These are phyloP conservation scores for Thielaviopsis punctulata DNA, from an alignment of 2,329 filamentous ascomycete species.

Conservation along the genomic window DNA sequence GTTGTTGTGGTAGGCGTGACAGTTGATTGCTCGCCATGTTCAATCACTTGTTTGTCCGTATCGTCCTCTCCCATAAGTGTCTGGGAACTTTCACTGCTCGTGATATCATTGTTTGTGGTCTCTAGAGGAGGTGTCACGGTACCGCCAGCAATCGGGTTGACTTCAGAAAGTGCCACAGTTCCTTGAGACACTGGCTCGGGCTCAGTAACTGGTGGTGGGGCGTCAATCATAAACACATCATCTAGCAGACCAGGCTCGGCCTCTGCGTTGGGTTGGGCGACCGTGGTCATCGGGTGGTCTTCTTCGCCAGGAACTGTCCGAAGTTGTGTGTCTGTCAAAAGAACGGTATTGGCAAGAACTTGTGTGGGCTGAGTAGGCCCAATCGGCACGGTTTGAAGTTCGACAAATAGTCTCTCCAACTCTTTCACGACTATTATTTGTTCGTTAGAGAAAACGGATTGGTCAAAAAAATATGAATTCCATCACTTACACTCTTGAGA, in stretches of 20 bases:
- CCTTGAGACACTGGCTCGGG: not conserved
- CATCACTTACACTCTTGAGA: constrained; percentile 64
- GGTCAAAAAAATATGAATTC: too few species aligned
- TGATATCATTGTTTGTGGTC: not conserved
- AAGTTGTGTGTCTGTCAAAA: constrained; percentile 32
- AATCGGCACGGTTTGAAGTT: constrained; percentile 46
- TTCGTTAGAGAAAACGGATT: too few species aligned
- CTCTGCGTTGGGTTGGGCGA: not conserved
- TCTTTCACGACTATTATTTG: constrained; percentile 53
- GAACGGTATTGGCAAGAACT: constrained; percentile 62
- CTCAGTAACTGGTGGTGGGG: not conserved
- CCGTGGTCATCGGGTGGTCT: not conserved
- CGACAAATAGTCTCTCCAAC: constrained; percentile 50
- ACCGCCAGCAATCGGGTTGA: constrained; percentile 5
- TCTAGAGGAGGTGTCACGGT: not conserved
- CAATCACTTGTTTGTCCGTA: not conserved
- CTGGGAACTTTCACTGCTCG: constrained; percentile 4
- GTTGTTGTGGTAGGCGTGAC: not conserved
- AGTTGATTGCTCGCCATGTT: not conserved
- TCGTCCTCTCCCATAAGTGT: constrained; percentile 8
- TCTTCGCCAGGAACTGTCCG: constrained; percentile 1
- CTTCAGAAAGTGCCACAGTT: constrained; percentile 7
- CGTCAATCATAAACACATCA: constrained; percentile 9
- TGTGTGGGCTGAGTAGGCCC: constrained; percentile 53
- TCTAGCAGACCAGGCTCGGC: not conserved